Percentiles rank a stretch among this genome's conserved stretches.
These are phyloP conservation scores for Trichoderma asperelloides DNA, from an alignment of 495 filamentous ascomycete genomes.

Conservation along the genomic window DNA sequence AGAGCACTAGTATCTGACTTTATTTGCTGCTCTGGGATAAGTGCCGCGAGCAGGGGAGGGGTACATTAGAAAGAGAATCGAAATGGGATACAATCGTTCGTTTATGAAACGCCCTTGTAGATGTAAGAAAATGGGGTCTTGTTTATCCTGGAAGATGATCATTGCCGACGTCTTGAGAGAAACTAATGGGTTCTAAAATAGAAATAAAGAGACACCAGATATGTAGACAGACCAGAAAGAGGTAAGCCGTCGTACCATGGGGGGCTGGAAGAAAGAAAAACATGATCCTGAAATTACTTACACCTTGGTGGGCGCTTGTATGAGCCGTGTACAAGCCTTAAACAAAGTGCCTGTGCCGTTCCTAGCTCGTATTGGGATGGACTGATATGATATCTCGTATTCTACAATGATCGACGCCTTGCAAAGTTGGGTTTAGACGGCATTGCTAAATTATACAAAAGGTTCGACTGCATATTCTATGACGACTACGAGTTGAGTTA, in stretches of 20 bases:
- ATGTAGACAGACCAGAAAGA: background rate
- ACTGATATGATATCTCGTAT: constrained; percentile 1
- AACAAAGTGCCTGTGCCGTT: background rate
- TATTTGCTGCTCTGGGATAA: constrained; percentile 2
- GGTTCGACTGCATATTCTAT: background rate
- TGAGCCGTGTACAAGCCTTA: background rate
- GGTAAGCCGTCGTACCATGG: background rate
- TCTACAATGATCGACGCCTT: background rate
- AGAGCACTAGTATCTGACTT: constrained; percentile 4
- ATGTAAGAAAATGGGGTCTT: background rate
- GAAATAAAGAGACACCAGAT: background rate
- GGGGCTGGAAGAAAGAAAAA: background rate
- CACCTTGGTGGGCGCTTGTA: background rate
- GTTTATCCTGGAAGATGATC: constrained; percentile 1
- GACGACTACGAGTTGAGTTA: background rate
- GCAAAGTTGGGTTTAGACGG: background rate
- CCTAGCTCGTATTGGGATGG: background rate
- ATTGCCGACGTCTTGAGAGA: background rate
- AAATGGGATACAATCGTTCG: background rate
- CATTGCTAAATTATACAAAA: background rate
- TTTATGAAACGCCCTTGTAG: background rate
- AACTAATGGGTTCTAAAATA: too few relatives aligned
- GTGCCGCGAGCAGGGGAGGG: background rate
- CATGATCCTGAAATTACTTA: background rate
- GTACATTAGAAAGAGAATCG: background rate